Conservation (phyloP, 2,329 filamentous ascomycete species). For the Xenosphaeropsis pyriputrescens region DNA sequence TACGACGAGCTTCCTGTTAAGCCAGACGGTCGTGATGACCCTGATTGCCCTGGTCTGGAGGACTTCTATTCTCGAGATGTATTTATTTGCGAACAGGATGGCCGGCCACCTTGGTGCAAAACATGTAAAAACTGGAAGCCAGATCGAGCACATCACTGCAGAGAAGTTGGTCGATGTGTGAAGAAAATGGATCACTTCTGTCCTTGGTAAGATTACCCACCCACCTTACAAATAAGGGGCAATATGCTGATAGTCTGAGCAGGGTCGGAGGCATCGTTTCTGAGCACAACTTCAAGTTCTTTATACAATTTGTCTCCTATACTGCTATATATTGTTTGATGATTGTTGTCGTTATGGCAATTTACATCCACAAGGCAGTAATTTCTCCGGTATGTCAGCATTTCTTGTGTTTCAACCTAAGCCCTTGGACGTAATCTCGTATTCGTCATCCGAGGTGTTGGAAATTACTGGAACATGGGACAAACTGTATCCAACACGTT, state of each 20-base stretch:
- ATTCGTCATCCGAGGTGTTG: not conserved
- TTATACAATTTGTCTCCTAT: constrained; percentile 75
- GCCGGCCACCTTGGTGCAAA: constrained; percentile 76
- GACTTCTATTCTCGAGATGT: constrained; percentile 69
- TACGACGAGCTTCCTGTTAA: too few relatives aligned
- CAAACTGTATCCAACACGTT: not conserved
- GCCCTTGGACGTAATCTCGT: not conserved
- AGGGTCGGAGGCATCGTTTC: constrained; percentile 87
- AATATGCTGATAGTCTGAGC: not conserved
- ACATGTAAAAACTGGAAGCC: constrained; percentile 78
- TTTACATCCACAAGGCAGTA: constrained; percentile 38
- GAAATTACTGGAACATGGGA: not conserved
- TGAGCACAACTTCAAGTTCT: constrained; percentile 83
- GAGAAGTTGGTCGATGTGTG: constrained; percentile 68
- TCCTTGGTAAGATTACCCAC: constrained; percentile 41
- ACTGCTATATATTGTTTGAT: constrained; percentile 52
- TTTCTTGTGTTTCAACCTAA: too few relatives aligned
- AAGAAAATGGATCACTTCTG: constrained; percentile 92
- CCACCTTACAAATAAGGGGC: too few relatives aligned
- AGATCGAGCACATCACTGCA: constrained; percentile 77
- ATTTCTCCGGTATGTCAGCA: constrained; percentile 6
- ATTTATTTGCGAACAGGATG: constrained; percentile 72
- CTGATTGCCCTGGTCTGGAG: constrained; percentile 56
- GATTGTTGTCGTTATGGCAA: constrained; percentile 45
- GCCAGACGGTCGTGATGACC: constrained; percentile 12